Base-by-base conservation (phyloP, 352 stramenopile genomes). In the Globisporangium parvum region DNA sequence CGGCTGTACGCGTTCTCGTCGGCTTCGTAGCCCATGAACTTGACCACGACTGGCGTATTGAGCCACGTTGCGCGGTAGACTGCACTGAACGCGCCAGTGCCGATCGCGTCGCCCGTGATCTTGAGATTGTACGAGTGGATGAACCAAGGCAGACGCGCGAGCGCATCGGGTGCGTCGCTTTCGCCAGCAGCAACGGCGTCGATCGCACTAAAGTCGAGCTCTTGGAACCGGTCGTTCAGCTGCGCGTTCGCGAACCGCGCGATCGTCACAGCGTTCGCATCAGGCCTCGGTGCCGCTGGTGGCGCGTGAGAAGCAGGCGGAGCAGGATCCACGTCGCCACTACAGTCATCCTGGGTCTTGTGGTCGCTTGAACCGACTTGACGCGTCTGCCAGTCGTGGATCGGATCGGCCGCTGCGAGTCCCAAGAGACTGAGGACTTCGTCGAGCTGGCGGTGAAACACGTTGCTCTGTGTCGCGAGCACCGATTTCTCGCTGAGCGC, bases 31-130 rank as follows among this genome's bases (percentile, higher is more conserved):
- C 46, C 41, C 2, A 57, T 39, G 31, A 54, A 52, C 60, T 69
- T 65, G 6, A 65, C 37, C 1, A 63, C 62, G 1, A 69, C 62
- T 2, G 42, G 2, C 18, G 37, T 51, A 3, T 33, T 17, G 2
- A 24, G 31, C 44, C 45, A 60, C 11, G 21, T 21, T 0, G 42
- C 54, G 4, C 18, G 15, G 17, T 52, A 47, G 20, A 53, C 53
- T 12, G 28, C 23, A 1, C 54, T 20, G 46, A 53, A 60, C 11
- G 39, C 28, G 3, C 54, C 54, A 6, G 20, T 17, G 3, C 24
- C 45, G 31, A 60, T 44, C 15, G 18, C 17, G 15, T 40, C 31
- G 26, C 37, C 18, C 20, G 18, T 33, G 18, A 23, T 26, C 35
- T 33, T 31, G 14, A 55, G 21, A 6, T 55, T 33, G 18, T 42